A percentile compares a stretch with the other conserved stretches of the same genome.
Conservation (phyloP, 306 rosid genomes). For the Sophora flavescens region DNA sequence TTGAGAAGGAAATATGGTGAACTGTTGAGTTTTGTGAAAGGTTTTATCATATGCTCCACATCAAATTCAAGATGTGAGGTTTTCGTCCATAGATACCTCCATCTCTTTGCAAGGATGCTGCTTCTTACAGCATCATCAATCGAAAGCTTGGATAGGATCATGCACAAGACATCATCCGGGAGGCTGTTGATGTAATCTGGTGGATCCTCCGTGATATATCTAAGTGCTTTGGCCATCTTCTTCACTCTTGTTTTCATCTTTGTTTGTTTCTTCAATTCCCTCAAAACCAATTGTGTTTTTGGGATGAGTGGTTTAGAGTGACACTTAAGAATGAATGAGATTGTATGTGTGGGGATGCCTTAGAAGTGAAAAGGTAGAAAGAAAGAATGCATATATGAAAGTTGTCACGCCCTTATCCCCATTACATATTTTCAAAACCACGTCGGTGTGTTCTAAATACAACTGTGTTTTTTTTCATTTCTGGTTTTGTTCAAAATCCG, state of each 20-base stretch:
- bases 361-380: background rate
- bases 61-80: background rate
- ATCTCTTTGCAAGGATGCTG: slow-evolving; percentile 2
- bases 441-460: too few species aligned
- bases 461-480: too few species aligned
- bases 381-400: too few species aligned
- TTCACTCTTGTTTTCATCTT: background rate
- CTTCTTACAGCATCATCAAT: slow-evolving; percentile 6
- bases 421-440: too few species aligned
- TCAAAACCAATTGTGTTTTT: background rate
- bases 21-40: background rate
- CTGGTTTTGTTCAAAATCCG: too few species aligned
- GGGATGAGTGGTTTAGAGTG: background rate
- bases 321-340: background rate
- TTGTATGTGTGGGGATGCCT: background rate
- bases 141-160: background rate
- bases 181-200: background rate
- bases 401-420: too few species aligned
- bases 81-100: background rate
- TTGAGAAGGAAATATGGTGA: background rate
- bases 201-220: background rate
- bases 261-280: background rate
- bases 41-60: background rate
- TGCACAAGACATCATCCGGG: background rate
- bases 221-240: background rate